phyloP scores from a whole-genome alignment of 768 basidiomycete genomes.

The Hortiboletus campestris region DNA sequence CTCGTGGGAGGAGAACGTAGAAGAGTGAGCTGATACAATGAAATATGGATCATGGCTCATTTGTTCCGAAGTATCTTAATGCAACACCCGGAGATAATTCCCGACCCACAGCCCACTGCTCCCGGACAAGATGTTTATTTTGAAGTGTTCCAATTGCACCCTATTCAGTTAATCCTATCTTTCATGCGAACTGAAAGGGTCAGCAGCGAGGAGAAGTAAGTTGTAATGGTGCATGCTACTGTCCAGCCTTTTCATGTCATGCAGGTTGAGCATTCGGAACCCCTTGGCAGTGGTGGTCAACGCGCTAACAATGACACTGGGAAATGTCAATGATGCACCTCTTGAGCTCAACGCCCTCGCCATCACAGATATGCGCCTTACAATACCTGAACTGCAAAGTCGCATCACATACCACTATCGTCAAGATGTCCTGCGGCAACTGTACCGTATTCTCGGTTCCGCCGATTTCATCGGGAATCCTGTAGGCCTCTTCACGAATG shows the following conservation, averaged over 20 bases:
- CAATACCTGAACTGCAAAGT: constrained; percentile 76
- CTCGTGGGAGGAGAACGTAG: constrained; percentile 76
- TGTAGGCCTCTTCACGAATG: constrained; percentile 96
- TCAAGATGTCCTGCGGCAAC: constrained; percentile 88
- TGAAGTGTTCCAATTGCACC: constrained; percentile 92
- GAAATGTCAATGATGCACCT: constrained; percentile 95
- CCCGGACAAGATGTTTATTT: constrained; percentile 87
- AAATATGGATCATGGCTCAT: constrained; percentile 1
- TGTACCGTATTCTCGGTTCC: constrained; percentile 96
- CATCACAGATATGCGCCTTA: constrained; percentile 91
- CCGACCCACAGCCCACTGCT: constrained; percentile 65
- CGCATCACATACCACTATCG: constrained; percentile 91
- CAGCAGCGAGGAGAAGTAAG: constrained; percentile 91
- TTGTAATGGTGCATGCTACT: not conserved
- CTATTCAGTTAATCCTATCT: constrained; percentile 86
- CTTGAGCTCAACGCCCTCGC: constrained; percentile 91
- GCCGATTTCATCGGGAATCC: constrained; percentile 97
- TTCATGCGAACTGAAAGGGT: constrained; percentile 97
- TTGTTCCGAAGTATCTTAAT: constrained; percentile 60
- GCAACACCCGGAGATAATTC: constrained; percentile 61
- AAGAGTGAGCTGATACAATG: constrained; percentile 56
- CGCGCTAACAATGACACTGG: constrained; percentile 93
- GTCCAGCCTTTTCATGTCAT: constrained; percentile 2
- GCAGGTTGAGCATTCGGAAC: constrained; percentile 75
- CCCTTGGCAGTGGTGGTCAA: constrained; percentile 92